phyloP scores from a whole-genome alignment of 306 rosid species.

The Hylodesmum podocarpum region DNA sequence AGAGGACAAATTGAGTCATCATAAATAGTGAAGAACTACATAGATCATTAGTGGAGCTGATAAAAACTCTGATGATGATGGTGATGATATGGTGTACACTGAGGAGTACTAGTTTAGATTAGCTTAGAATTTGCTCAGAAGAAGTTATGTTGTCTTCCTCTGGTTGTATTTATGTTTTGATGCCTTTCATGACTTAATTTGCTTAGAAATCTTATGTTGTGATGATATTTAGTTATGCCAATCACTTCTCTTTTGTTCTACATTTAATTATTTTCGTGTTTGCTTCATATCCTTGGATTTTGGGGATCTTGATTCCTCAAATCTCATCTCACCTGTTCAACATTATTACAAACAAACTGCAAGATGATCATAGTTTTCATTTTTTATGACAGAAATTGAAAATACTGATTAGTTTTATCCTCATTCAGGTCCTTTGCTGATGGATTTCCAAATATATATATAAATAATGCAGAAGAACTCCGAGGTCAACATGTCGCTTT shows the following conservation, averaged over 20 bases:
- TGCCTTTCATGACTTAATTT: not conserved
- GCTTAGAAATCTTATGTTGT: not conserved
- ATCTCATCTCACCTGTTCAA: not conserved
- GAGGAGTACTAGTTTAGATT: not conserved
- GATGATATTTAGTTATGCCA: not conserved
- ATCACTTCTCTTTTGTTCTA: not conserved
- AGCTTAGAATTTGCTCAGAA: not conserved
- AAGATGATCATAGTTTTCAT: not conserved
- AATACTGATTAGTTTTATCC: slow-evolving; percentile 29
- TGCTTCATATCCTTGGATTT: not conserved
- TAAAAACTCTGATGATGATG: not conserved
- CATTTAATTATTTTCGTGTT: not conserved
- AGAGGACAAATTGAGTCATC: not conserved
- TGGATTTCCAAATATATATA: slow-evolving; percentile 89
- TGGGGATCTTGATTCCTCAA: not conserved
- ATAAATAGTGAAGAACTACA: not conserved
- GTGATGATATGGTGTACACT: not conserved
- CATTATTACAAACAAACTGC: not conserved
- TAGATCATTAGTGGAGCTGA: not conserved
- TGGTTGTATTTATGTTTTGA: not conserved
- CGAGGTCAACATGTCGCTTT: slow-evolving; percentile 97
- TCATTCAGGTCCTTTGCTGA: slow-evolving; percentile 84
- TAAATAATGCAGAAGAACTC: slow-evolving; percentile 86
- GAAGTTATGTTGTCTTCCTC: not conserved
- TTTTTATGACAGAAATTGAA: not conserved